A percentile compares a stretch with the other conserved stretches of the same genome.
These are phyloP conservation scores for Tylopilus cervinicoccineus DNA, from an alignment of 768 basidiomycete species.

Conservation along the genomic window DNA sequence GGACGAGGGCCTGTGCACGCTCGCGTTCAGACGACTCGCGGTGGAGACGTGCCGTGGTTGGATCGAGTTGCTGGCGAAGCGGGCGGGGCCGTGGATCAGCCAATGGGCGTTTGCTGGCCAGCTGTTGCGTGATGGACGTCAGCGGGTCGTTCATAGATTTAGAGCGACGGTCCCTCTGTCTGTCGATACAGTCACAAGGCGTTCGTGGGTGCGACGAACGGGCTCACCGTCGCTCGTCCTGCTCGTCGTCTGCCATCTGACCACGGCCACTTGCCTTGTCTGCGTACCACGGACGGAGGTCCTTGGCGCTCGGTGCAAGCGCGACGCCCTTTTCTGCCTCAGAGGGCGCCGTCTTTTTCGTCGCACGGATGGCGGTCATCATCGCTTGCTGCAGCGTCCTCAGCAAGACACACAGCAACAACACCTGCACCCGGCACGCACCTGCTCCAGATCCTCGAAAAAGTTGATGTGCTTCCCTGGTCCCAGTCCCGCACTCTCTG, in stretches of 20 bases:
- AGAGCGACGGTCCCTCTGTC: conserved; percentile 57
- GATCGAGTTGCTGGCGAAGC: conserved; percentile 34
- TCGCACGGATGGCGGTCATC: conserved; percentile 42
- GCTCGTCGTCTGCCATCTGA: conserved; percentile 28
- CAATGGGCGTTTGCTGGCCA: conserved; percentile 41
- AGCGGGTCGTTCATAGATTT: conserved; percentile 70
- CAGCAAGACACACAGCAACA: not conserved
- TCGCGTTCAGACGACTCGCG: conserved; percentile 75
- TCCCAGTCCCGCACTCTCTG: conserved; percentile 1
- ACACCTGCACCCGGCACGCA: conserved; percentile 23
- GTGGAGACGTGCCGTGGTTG: conserved; percentile 51
- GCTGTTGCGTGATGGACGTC: conserved; percentile 65
- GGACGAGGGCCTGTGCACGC: conserved; percentile 69
- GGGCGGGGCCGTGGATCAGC: conserved; percentile 14
- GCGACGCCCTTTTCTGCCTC: conserved; percentile 71
- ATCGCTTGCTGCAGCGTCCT: conserved; percentile 38
- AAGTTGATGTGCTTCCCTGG: conserved; percentile 71
- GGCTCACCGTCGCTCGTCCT: conserved; percentile 37
- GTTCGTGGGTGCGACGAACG: no score
- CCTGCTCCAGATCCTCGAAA: conserved; percentile 79
- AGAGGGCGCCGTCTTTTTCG: conserved; percentile 43
- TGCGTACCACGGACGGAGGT: conserved; percentile 79
- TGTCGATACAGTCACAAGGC: conserved; percentile 23
- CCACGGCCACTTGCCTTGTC: conserved; percentile 24
- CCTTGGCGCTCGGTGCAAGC: conserved; percentile 70